Conservation (phyloP, 805 yeast species). For the Sugiyamaella mastotermitis region DNA sequence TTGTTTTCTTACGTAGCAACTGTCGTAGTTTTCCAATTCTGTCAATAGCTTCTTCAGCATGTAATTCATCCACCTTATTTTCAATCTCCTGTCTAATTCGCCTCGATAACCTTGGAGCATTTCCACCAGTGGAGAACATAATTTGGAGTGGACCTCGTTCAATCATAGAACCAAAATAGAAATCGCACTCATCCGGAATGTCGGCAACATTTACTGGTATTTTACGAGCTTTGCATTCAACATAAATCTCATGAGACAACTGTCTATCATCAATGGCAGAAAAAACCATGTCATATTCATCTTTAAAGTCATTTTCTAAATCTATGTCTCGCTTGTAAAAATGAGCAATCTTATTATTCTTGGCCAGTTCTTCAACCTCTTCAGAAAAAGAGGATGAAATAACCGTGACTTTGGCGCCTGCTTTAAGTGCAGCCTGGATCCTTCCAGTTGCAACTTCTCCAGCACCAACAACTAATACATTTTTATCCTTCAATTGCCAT, state of each 20-base stretch:
- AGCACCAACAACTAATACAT: conserved; percentile 70
- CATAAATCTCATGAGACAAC: conserved; percentile 51
- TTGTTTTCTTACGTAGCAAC: conserved; percentile 39
- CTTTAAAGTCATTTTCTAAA: conserved; percentile 16
- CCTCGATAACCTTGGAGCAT: conserved; percentile 69
- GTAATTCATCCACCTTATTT: conserved; percentile 34
- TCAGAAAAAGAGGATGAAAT: conserved; percentile 46
- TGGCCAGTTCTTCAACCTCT: conserved; percentile 41
- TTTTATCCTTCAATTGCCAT: conserved; percentile 36
- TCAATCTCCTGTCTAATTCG: conserved; percentile 52
- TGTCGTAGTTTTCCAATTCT: conserved; percentile 54
- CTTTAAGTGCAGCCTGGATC: conserved; percentile 57
- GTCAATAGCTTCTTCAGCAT: conserved; percentile 50
- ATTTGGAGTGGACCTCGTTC: conserved; percentile 68
- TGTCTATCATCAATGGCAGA: conserved; percentile 71
- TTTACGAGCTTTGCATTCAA: conserved; percentile 39
- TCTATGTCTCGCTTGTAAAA: conserved; percentile 12
- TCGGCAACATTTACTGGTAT: conserved; percentile 75
- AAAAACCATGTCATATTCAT: conserved; percentile 54
- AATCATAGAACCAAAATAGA: conserved; percentile 76
- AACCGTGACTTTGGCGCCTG: conserved; percentile 66
- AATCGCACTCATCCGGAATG: conserved; percentile 77
- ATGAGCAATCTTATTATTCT: not conserved
- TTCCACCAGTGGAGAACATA: conserved; percentile 79
- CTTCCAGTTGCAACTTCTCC: conserved; percentile 64